These are phyloP conservation scores for Abrus precatorius DNA, from an alignment of 306 rosid genomes.

Conservation along the genomic window DNA sequence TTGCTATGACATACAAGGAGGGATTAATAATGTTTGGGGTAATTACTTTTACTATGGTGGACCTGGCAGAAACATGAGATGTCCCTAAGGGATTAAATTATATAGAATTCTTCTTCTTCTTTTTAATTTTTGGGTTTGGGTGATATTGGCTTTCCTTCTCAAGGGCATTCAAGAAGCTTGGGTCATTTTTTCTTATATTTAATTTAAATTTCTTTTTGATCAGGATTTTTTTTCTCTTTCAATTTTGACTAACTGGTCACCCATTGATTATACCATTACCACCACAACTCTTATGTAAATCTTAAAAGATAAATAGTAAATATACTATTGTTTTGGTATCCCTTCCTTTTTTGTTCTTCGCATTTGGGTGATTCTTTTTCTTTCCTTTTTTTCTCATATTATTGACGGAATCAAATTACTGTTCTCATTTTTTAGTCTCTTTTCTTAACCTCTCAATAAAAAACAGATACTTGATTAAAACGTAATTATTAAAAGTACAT, in stretches of 20 bases:
- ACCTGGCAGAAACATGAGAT: conserved; percentile 88
- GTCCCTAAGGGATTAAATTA: conserved; percentile 69
- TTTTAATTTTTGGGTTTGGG: conserved; percentile 67
- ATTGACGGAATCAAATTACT: neutral
- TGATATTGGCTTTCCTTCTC: conserved; percentile 56
- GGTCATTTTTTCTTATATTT: conserved; percentile 60
- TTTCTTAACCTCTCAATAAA: too few species aligned
- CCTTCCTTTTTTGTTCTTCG: neutral
- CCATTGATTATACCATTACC: conserved; percentile 61
- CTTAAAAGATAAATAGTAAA: conserved; percentile 67
- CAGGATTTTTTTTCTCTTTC: neutral
- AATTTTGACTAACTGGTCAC: conserved; percentile 63
- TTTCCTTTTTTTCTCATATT: neutral
- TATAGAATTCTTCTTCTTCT: conserved; percentile 40
- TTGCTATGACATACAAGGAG: conserved; percentile 94
- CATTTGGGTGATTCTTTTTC: neutral
- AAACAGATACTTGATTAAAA: too few species aligned
- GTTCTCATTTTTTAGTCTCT: too few species aligned
- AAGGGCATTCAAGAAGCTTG: conserved; percentile 62
- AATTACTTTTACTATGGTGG: conserved; percentile 97
- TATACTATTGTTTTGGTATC: conserved; percentile 56
- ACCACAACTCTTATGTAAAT: conserved; percentile 67
- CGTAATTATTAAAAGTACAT: too few species aligned
- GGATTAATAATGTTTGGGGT: conserved; percentile 91
- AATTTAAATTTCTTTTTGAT: conserved; percentile 55